phyloP scores from a whole-genome alignment of 805 yeast species.

The Suhomyces sp. region DNA sequence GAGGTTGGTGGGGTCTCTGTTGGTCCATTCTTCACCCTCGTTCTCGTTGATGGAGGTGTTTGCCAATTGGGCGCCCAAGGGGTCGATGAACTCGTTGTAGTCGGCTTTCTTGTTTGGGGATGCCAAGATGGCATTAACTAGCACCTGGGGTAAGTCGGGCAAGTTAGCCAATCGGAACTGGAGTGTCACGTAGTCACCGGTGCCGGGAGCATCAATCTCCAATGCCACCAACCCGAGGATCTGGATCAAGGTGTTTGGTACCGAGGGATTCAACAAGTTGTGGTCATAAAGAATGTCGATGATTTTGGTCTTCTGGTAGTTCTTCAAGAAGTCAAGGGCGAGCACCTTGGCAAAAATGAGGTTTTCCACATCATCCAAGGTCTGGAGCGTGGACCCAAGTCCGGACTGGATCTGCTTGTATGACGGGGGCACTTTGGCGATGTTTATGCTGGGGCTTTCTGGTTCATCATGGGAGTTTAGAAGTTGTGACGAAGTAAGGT shows the following conservation, averaged over 20 bases:
- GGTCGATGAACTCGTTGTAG: conserved; percentile 19
- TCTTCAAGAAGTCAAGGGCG: conserved; percentile 23
- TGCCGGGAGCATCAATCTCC: conserved; percentile 41
- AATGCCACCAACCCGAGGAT: conserved; percentile 41
- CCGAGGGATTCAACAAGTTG: conserved; percentile 30
- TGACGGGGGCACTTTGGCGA: conserved; percentile 29
- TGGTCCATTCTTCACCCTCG: conserved; percentile 17
- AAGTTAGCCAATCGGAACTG: conserved; percentile 34
- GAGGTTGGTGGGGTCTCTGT: conserved; percentile 14
- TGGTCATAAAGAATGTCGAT: conserved; percentile 38
- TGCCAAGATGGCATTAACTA: conserved; percentile 12
- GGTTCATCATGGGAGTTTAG: conserved; percentile 2
- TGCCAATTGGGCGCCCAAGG: conserved; percentile 27
- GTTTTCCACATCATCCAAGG: conserved; percentile 31
- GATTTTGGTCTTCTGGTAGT: conserved; percentile 32
- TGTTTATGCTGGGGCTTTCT: background rate
- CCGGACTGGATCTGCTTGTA: conserved; percentile 22
- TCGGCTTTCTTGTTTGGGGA: background rate
- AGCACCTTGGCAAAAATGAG: conserved; percentile 29
- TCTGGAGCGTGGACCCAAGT: conserved; percentile 16
- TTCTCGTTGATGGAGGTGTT: conserved; percentile 11
- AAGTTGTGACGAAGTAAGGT: conserved; percentile 27
- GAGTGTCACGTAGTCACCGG: conserved; percentile 44
- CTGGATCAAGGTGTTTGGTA: conserved; percentile 31
- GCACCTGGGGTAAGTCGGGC: conserved; percentile 32